A percentile compares a stretch with the other conserved stretches of the same genome.
phyloP scores from a whole-genome alignment of 1,284 basidiomycete species.

The Sanghuangporus baumii region DNA sequence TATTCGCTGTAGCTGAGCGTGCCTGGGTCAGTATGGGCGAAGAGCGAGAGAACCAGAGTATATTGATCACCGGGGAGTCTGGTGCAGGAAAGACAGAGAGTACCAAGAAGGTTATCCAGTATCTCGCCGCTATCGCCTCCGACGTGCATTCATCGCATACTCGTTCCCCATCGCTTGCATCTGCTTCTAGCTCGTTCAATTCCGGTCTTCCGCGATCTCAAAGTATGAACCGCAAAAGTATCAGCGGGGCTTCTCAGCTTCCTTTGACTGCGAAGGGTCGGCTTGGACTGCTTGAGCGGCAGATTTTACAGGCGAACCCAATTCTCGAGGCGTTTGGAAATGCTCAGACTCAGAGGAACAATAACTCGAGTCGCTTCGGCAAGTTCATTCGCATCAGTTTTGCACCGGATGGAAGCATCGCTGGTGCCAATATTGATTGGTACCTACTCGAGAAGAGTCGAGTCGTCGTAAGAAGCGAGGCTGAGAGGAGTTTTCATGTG shows the following conservation, averaged over 20 bases:
- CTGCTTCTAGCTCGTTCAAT: constrained; percentile 32
- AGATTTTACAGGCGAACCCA: constrained; percentile 97
- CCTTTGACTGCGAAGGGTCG: constrained; percentile 56
- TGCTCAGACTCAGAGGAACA: constrained; percentile 97
- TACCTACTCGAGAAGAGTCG: constrained; percentile 97
- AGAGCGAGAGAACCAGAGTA: constrained; percentile 95
- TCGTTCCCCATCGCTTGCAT: constrained; percentile 48
- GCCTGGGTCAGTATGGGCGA: constrained; percentile 99
- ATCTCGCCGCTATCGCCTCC: constrained; percentile 94
- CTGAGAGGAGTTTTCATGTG: constrained; percentile 93
- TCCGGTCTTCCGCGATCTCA: constrained; percentile 22
- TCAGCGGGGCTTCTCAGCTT: constrained; percentile 26
- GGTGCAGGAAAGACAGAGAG: constrained; percentile 99
- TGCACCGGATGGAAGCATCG: constrained; percentile 89
- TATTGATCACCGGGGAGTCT: constrained; percentile 97
- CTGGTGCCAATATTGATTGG: constrained; percentile 99
- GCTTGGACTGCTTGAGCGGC: constrained; percentile 88
- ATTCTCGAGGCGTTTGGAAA: constrained; percentile 99
- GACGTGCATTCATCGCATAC: constrained; percentile 68
- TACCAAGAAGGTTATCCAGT: constrained; percentile 99
- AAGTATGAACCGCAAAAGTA: constrained; percentile 19
- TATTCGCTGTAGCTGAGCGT: constrained; percentile 95
- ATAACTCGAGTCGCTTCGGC: constrained; percentile 98
- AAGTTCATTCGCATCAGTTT: constrained; percentile 99
- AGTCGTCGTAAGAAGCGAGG: constrained; percentile 83